These are phyloP conservation scores for Neofusicoccum laricinum DNA, from an alignment of 2,329 filamentous ascomycete genomes.

Conservation along the genomic window DNA sequence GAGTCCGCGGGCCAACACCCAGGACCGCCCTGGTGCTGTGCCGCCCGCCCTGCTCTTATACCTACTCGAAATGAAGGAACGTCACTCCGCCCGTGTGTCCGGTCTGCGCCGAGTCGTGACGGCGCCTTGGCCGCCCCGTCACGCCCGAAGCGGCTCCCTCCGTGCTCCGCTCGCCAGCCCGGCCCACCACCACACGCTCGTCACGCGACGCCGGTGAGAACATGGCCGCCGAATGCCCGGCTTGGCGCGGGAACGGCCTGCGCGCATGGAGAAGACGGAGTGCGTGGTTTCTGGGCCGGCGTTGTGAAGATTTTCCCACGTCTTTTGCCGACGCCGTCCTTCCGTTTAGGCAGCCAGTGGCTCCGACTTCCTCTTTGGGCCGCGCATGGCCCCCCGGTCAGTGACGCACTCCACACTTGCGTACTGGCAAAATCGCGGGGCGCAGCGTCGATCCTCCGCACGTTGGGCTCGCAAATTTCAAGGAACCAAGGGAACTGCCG, in stretches of 20 bases:
- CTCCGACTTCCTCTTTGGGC: neutral
- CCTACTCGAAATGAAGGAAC: neutral
- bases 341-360: neutral
- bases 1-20: neutral
- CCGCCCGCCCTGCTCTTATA: neutral
- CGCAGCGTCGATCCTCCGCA: conserved; percentile 9
- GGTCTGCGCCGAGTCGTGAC: neutral
- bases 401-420: neutral
- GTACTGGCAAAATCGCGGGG: neutral
- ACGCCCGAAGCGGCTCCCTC: neutral
- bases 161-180: neutral
- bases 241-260: neutral
- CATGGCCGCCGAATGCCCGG: neutral
- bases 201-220: neutral
- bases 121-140: neutral
- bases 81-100: neutral
- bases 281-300: neutral
- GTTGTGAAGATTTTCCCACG: neutral
- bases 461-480: neutral
- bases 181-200: neutral
- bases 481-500: neutral
- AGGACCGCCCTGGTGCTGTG: neutral
- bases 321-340: neutral
- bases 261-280: neutral
- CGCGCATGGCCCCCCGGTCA: neutral